Evolutionary conservation across 2,329 filamentous ascomycete species (phyloP).

Genomic region (Orbilia oligospora): DNA sequence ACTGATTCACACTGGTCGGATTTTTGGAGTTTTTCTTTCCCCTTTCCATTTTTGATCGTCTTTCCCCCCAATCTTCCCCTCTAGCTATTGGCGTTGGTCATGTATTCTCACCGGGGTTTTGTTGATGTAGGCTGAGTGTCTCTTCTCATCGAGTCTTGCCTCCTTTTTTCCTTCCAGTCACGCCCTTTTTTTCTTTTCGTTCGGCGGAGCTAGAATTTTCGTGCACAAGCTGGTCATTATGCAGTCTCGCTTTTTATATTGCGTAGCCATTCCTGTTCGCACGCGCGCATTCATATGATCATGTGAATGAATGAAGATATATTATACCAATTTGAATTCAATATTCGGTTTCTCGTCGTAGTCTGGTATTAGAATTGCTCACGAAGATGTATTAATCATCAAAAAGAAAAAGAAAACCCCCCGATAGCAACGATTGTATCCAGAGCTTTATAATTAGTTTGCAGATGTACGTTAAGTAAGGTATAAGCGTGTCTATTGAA

Average conservation of each 20-base stretch:
- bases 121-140: slow-evolving; percentile 32
- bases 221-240: slow-evolving; percentile 19
- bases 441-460: too few species aligned
- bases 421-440: too few species aligned
- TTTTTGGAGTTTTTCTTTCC: slow-evolving; percentile 46
- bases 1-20: slow-evolving; percentile 39
- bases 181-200: neutral
- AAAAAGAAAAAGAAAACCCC: too few species aligned
- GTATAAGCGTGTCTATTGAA: too few species aligned
- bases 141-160: slow-evolving; percentile 13
- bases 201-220: slow-evolving; percentile 18
- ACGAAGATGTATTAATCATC: too few species aligned
- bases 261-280: neutral
- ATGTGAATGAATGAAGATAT: slow-evolving; percentile 3
- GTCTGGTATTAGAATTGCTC: too few species aligned
- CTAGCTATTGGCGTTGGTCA: slow-evolving; percentile 51
- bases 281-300: neutral
- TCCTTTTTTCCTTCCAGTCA: neutral
- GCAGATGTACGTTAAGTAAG: too few species aligned
- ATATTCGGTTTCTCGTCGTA: neutral
- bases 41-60: neutral
- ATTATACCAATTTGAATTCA: neutral
- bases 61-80: neutral
- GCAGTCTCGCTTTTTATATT: slow-evolving; percentile 11
- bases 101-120: slow-evolving; percentile 38